Evolutionary conservation across 257 asterid genomes (phyloP).

Genomic region (Fraxinus americana): DNA sequence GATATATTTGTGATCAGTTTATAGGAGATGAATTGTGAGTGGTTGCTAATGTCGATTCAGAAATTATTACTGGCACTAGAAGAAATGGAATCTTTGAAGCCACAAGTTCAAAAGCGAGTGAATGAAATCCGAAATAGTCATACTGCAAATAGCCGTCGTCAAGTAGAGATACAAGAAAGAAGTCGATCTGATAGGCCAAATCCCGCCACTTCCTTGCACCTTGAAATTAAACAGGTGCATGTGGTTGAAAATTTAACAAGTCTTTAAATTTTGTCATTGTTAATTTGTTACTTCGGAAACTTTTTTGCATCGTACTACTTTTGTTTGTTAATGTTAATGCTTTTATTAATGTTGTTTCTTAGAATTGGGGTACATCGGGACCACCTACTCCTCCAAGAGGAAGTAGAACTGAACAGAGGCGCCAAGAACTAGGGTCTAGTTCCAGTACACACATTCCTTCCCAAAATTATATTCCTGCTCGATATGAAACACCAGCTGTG

Average conservation of each 20-base stretch:
- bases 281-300: too few species aligned
- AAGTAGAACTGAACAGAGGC: neutral
- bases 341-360: neutral
- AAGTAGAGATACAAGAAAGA: neutral
- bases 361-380: neutral
- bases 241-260: neutral
- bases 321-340: too few species aligned
- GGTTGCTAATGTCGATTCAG: neutral
- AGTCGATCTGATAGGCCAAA: neutral
- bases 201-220: neutral
- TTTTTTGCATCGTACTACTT: too few species aligned
- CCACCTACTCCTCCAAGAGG: neutral
- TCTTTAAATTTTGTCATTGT: too few species aligned
- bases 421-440: neutral
- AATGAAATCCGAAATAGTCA: neutral
- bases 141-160: neutral
- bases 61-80: neutral
- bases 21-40: neutral
- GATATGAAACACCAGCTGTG: neutral
- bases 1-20: neutral
- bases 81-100: slow-evolving; percentile 3
- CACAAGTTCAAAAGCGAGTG: neutral
- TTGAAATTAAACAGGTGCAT: neutral
- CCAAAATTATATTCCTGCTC: too few species aligned
- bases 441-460: neutral